Evolutionary conservation across 352 stramenopile species (phyloP).

Genomic region (Globisporangium middletonii): DNA sequence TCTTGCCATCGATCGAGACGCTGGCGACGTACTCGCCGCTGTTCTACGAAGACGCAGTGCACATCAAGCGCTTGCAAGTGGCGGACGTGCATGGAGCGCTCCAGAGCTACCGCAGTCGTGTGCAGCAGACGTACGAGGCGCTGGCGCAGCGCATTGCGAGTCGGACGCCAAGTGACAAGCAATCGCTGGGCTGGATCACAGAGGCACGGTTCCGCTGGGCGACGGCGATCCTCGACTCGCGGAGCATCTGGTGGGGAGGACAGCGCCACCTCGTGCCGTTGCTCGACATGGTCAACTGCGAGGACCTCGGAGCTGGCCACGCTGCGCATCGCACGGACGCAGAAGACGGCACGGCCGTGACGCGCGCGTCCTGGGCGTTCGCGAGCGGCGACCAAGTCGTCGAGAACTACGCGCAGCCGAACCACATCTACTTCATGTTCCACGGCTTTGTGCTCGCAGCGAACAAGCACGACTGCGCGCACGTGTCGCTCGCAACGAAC

Average conservation of each 20-base stretch:
- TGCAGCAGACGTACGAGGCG: constrained; percentile 11
- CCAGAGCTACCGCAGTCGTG: constrained; percentile 27
- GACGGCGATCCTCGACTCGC: constrained; percentile 82
- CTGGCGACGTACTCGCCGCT: constrained; percentile 30
- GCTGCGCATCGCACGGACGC: constrained; percentile 39
- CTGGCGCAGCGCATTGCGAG: constrained; percentile 2
- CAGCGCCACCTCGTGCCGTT: constrained; percentile 90
- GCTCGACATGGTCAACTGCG: constrained; percentile 94
- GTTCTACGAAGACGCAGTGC: constrained; percentile 34
- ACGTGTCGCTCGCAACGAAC: constrained; percentile 34
- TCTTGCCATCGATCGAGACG: constrained; percentile 48
- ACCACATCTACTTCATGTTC: constrained; percentile 92
- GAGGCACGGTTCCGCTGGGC: constrained; percentile 72
- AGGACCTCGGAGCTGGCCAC: constrained; percentile 35
- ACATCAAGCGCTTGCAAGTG: constrained; percentile 46
- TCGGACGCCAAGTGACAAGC: not conserved
- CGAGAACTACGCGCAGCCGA: constrained; percentile 92
- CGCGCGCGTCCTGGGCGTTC: constrained; percentile 65
- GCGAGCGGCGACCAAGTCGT: constrained; percentile 68
- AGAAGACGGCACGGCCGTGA: constrained; percentile 38
- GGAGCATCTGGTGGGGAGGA: constrained; percentile 92
- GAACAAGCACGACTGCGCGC: constrained; percentile 85
- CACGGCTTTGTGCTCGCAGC: constrained; percentile 84
- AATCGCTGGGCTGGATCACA: constrained; percentile 39
- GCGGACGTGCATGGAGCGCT: constrained; percentile 36